Percentiles rank a stretch among this genome's conserved stretches.
These are phyloP conservation scores for Tagetes erecta DNA, from an alignment of 129 eudicot genomes.

Conservation along the genomic window DNA sequence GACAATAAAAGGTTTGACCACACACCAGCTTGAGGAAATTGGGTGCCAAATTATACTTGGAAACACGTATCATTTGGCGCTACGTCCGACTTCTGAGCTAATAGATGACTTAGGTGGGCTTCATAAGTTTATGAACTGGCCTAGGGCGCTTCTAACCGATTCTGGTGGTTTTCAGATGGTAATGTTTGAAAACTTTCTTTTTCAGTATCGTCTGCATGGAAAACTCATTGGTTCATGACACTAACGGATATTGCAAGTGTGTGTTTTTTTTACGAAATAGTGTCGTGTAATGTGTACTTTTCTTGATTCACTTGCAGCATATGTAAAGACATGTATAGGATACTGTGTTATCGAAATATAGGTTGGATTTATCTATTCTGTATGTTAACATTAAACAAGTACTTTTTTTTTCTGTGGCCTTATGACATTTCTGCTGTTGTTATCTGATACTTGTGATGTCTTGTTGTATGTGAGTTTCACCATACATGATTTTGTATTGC, in stretches of 20 bases:
- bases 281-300: slow-evolving; percentile 5
- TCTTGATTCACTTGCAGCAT: background rate
- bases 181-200: slow-evolving; percentile 5
- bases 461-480: background rate
- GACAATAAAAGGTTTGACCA: slow-evolving; percentile 93
- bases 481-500: background rate
- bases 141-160: slow-evolving; percentile 92
- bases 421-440: slow-evolving; percentile 4
- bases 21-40: slow-evolving; percentile 87
- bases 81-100: slow-evolving; percentile 90
- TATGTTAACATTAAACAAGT: background rate
- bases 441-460: slow-evolving; percentile 7
- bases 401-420: slow-evolving; percentile 8
- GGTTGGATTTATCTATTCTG: background rate
- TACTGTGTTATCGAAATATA: background rate
- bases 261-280: background rate
- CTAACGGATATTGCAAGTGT: background rate
- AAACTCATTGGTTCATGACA: slow-evolving; percentile 6
- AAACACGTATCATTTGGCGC: slow-evolving; percentile 86
- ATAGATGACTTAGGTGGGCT: slow-evolving; percentile 90
- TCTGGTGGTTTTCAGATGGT: slow-evolving; percentile 99
- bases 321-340: background rate
- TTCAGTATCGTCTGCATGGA: background rate
- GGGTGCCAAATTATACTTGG: slow-evolving; percentile 98
- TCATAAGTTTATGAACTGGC: slow-evolving; percentile 98